Evolutionary conservation across 2,329 filamentous ascomycete species (phyloP), one percentile per base, ranked within the genome.

Genomic region (Monosporascus sp.): DNA sequence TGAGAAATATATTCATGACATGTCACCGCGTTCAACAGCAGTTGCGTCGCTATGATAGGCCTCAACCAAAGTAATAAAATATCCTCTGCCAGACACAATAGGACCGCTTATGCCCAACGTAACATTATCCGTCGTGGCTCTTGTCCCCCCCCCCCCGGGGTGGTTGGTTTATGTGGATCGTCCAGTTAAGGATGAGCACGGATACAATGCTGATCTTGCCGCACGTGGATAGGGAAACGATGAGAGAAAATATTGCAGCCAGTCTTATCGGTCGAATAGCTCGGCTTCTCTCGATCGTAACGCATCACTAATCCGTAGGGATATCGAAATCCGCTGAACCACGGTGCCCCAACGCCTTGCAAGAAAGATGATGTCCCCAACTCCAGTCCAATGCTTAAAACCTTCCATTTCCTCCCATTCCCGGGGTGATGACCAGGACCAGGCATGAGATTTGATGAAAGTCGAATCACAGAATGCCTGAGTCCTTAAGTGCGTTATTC

Each of bases 401-500:
- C 17, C 37, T 26, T 11, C 24, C 37, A 49, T 51, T 54, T 56
- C 58, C 53, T 54, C 57, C 51, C 45, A 54, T 50, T 52, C 53
- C 55, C 51, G 52, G 58, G 56, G 53, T 28, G 52, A 45, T 38
- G 47, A 41, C 31, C 4, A 52, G 50, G 40, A 44, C 45, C 48
- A 48, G 38, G 48, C 51, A 28, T 55, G 44, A 46, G 55, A 37
- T 51, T 14, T 41, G 51, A 46, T 55, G 62, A 51, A 61, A 49
- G 53, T 51, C 55, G 58, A 60, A 66, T 87, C 74, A 91, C 64
- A 99, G 84, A 71, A 99, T 97, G 62, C 94, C 94, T 22, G 94
- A 97, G 72, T 99, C 94, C 75, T 96, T 97, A 63, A 99, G 82
- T 48, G 94, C 94, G 70, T 99, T 99, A 73, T 97, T 96, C 62